Evolutionary conservation across 257 asterid species (phyloP), one percentile per base, ranked within the genome.

Genomic region (Pogostemon cablin): DNA sequence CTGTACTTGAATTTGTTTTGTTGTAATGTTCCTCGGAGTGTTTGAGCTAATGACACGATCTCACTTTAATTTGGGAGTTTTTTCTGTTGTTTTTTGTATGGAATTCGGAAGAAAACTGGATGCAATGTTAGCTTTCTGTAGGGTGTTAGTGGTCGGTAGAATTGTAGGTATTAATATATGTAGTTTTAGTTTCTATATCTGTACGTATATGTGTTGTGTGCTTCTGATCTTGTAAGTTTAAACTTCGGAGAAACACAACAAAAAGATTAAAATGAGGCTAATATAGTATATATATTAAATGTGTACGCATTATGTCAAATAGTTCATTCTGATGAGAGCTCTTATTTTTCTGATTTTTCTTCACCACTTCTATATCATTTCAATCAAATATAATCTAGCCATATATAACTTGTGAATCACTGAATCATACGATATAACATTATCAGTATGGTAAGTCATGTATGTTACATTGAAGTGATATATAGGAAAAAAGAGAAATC

Each of bases 101-200:
- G 70, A 65, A 80, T 68, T 78, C 75, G 64, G 41, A 41, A 71
- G 73, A 3, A 74, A 69, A 68, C 62, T 56, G 48, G 60, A 60
- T 60, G 75, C 69, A 75, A 70, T 71, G 49, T 75, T 62, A 69
- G 62, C 76, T 68, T 46, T 65, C 65, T 67, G 71, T 78, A 73
- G 79, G 85, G 44, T 77, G 41, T 80, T 78, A 77, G 78, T 76
- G 69, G 72, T 76, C 37, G 57, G 81, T 87, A 83, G 89, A 71
- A 67, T 55, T 41, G 60, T 81, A 78, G 88, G 78, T 71, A 65
- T 57, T 73, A 61, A 72, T 75, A 65, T 85, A 39, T 77, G 79
- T 83, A 86, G 86, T 69, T 63, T 78, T 79, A 79, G 89, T 53
- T 78, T 20, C 25, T 20, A 20, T 20, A 20, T 20, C 25, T 55